Evolutionary conservation across 495 filamentous ascomycete species (phyloP).

Genomic region (Cercophora scortea): DNA sequence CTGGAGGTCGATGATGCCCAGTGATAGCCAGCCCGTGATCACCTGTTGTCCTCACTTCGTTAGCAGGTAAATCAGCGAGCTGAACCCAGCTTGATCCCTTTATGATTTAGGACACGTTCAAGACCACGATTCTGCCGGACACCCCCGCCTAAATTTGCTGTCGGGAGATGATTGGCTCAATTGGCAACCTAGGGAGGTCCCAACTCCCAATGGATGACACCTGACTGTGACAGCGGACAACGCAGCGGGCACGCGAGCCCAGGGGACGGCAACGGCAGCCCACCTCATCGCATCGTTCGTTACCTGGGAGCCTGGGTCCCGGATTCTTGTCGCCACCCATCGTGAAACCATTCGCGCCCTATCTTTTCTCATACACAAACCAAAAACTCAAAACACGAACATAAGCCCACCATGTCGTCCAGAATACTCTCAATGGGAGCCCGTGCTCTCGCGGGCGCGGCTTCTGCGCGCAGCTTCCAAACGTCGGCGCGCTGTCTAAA

Average conservation of each 20-base stretch:
- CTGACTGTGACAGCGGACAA: background rate
- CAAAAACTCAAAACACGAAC: background rate
- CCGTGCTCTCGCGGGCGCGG: conserved; percentile 22
- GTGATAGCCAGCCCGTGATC: background rate
- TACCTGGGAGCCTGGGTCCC: too few relatives aligned
- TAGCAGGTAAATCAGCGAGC: background rate
- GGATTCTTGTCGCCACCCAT: background rate
- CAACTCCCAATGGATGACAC: background rate
- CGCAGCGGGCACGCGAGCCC: background rate
- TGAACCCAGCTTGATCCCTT: background rate
- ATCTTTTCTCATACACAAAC: background rate
- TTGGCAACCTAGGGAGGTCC: background rate
- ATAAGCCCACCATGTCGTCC: conserved; percentile 32
- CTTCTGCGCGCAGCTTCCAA: conserved; percentile 29
- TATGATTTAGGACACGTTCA: conserved; percentile 6
- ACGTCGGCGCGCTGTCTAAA: conserved; percentile 37
- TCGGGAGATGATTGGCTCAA: conserved; percentile 8
- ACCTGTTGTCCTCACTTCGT: background rate
- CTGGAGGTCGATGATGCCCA: background rate
- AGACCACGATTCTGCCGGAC: conserved; percentile 8
- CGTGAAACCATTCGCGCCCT: background rate
- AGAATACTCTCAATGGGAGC: conserved; percentile 33
- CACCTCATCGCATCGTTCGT: background rate
- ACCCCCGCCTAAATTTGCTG: conserved; percentile 13
- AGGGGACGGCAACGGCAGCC: background rate